These are phyloP conservation scores for Gossypium gossypioides DNA, from an alignment of 441 rosid species.

Conservation along the genomic window DNA sequence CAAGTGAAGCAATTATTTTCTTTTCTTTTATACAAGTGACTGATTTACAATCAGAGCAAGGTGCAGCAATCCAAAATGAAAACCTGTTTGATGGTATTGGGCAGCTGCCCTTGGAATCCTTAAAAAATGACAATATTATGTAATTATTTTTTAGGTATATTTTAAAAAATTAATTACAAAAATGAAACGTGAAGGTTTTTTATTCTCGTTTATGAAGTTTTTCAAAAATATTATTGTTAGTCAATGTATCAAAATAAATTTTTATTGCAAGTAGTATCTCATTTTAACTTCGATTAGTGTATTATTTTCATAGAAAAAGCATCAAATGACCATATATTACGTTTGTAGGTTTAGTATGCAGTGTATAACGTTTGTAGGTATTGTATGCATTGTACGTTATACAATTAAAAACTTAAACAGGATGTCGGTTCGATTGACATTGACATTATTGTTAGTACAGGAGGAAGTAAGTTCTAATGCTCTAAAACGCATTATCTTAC, in stretches of 20 bases:
- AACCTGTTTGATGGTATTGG: not conserved
- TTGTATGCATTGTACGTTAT: no score
- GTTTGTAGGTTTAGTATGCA: no score
- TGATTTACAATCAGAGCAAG: not conserved
- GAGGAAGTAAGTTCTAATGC: accelerated
- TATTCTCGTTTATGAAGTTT: not conserved
- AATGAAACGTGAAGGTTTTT: not conserved
- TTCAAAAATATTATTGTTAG: no score
- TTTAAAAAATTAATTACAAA: not conserved
- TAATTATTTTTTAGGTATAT: not conserved
- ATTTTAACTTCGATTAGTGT: not conserved
- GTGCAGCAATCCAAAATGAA: not conserved
- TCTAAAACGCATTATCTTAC: accelerated
- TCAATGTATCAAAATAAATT: no score
- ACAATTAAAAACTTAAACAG: no score
- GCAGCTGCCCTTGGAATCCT: not conserved
- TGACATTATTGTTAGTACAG: no score
- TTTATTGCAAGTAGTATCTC: not conserved
- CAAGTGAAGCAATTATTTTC: not conserved
- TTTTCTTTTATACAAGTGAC: not conserved
- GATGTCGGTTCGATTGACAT: no score
- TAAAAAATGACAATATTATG: not conserved
- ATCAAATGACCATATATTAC: no score
- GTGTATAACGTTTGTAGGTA: no score
- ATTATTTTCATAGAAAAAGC: not conserved